A percentile compares a stretch with the other conserved stretches of the same genome.
phyloP scores from a whole-genome alignment of 352 stramenopile species.

The Globisporangium solare region DNA sequence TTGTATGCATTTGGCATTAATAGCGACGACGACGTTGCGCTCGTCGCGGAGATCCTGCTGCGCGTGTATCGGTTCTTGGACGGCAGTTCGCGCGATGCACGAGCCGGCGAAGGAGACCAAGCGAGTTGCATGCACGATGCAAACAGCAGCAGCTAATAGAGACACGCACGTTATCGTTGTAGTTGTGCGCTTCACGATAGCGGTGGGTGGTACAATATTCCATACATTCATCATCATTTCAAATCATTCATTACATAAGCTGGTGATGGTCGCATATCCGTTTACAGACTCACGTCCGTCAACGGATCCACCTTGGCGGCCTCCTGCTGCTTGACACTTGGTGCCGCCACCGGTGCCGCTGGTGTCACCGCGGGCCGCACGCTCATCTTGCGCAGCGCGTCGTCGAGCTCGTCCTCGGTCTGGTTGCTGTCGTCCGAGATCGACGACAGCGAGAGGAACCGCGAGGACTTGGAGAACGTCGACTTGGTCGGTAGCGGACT shows the following conservation, averaged over 20 bases:
- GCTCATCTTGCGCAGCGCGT: slow-evolving; percentile 24
- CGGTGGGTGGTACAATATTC: too few relatives aligned
- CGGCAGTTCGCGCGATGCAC: not conserved
- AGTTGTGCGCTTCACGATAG: too few relatives aligned
- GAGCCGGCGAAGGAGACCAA: not conserved
- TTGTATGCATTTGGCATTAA: not conserved
- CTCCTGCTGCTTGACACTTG: slow-evolving; percentile 12
- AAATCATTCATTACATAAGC: not conserved
- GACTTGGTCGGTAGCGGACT: slow-evolving; percentile 33
- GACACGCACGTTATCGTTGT: too few relatives aligned
- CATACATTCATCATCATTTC: too few relatives aligned
- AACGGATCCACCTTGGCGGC: slow-evolving; percentile 24
- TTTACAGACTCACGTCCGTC: slow-evolving; percentile 54
- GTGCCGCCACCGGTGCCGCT: slow-evolving; percentile 14
- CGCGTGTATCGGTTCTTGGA: slow-evolving; percentile 17
- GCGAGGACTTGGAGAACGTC: slow-evolving; percentile 30
- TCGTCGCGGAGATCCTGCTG: slow-evolving; percentile 19
- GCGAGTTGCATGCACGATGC: not conserved
- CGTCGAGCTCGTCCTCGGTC: slow-evolving; percentile 15
- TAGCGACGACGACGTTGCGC: slow-evolving; percentile 45
- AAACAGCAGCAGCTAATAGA: too few relatives aligned
- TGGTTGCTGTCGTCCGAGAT: slow-evolving; percentile 35
- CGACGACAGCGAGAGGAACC: slow-evolving; percentile 39
- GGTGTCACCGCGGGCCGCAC: slow-evolving; percentile 12
- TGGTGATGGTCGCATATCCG: not conserved